Evolutionary conservation across 805 yeast genomes (phyloP), one percentile per base, ranked within the genome.

Genomic region (Debaryomyces tyrocola): DNA sequence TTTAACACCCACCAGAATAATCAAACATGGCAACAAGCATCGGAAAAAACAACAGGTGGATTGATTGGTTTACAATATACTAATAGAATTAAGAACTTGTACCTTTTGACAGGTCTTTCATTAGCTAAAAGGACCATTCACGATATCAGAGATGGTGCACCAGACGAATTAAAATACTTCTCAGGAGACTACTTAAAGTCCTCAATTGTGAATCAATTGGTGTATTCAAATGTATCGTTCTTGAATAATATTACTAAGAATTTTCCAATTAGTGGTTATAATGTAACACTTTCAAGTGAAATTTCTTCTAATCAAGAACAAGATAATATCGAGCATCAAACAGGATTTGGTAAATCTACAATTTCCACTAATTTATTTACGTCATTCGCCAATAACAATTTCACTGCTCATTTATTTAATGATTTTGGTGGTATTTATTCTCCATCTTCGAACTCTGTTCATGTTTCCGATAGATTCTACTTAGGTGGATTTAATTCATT

Each of bases 401-500:
- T 85, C 36, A 82, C 88, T 4, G 50, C 83, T 27, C 78, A 78
- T 41, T 52, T 78, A 1, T 67, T 79, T 1, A 56, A 74, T 4
- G 77, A 76, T 38, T 68, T 78, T 34, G 96, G 96, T 4, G 71
- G 74, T 45, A 69, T 88, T 24, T 66, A 70, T 47, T 70, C 79
- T 45, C 49, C 57, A 17, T 40, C 53, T 5, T 31, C 51, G 12
- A 43, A 50, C 10, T 45, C 47, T 18, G 66, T 87, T 1, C 91
- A 87, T 57, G 59, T 84, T 27, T 77, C 84, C 59, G 99, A 92
- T 63, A 78, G 87, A 52, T 92, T 91, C 62, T 88, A 84, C 58
- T 72, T 87, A 38, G 96, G 97, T 14, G 97, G 96, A 0, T 79
- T 83, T 11, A 77, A 82, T 45, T 85, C 84, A 44, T 80, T 90